These are phyloP conservation scores for Stemphylium vesicarium DNA, from an alignment of 2,329 filamentous ascomycete genomes.

Conservation along the genomic window DNA sequence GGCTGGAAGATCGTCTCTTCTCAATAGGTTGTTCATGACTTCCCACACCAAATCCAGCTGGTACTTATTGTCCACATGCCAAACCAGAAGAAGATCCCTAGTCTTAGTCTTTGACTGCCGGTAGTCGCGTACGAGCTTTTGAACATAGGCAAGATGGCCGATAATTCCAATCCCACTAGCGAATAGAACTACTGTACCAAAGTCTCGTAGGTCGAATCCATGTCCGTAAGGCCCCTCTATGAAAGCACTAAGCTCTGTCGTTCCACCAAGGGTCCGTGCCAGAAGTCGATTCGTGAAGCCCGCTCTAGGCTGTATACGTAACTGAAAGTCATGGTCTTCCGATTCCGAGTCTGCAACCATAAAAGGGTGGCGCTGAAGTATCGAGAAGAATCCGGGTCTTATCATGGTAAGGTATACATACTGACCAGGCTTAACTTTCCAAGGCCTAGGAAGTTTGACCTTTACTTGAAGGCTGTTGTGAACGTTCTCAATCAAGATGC, in stretches of 20 bases:
- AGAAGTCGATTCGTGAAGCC: conserved; percentile 17
- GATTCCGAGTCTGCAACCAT: conserved; percentile 10
- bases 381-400: conserved; percentile 13
- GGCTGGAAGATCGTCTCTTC: conserved; percentile 5
- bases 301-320: conserved; percentile 14
- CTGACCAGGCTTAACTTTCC: conserved; percentile 18
- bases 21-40: conserved; percentile 13
- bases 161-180: conserved; percentile 24
- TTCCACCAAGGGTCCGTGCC: neutral
- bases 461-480: conserved; percentile 14
- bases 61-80: conserved; percentile 14
- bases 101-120: conserved; percentile 15
- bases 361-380: conserved; percentile 23
- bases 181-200: conserved; percentile 22
- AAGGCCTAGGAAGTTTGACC: conserved; percentile 14
- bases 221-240: conserved; percentile 20
- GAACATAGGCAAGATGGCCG: conserved; percentile 16
- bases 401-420: conserved; percentile 24
- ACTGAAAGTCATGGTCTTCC: conserved; percentile 7
- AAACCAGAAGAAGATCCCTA: conserved; percentile 23
- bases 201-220: conserved; percentile 17
- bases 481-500: conserved; percentile 11
- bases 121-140: conserved; percentile 17
- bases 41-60: conserved; percentile 12
- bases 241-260: conserved; percentile 3